Evolutionary conservation across 306 rosid genomes (phyloP).

Genomic region (Arachis stenosperma): DNA sequence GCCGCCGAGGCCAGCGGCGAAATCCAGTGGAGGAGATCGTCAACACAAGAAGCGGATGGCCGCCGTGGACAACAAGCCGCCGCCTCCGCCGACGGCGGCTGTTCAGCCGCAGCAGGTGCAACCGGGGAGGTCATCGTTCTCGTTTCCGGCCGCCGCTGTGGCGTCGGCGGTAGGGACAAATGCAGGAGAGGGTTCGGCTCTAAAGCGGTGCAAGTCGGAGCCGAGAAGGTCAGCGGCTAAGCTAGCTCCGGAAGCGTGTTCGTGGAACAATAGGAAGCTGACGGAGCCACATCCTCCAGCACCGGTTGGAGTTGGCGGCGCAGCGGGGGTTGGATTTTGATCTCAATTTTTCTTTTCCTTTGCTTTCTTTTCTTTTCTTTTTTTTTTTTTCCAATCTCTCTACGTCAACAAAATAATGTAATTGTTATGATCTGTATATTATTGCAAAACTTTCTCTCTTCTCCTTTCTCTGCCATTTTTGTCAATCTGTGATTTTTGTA

Average conservation of each 20-base stretch:
- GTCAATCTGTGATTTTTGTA: not conserved
- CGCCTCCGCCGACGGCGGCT: not conserved
- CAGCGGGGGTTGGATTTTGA: conserved; percentile 85
- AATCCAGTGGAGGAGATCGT: conserved; percentile 13
- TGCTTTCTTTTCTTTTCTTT: conserved; percentile 14
- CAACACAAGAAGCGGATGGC: not conserved
- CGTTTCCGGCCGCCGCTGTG: conserved; percentile 49
- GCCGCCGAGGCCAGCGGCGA: conserved; percentile 61
- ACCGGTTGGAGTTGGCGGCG: conserved; percentile 76
- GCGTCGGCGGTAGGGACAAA: conserved; percentile 52
- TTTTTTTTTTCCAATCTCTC: not conserved
- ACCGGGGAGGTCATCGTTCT: conserved; percentile 81
- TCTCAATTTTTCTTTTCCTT: conserved; percentile 13
- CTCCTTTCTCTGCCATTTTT: not conserved
- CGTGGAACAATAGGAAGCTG: conserved; percentile 66
- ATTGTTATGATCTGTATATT: conserved; percentile 12
- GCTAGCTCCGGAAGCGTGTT: conserved; percentile 75
- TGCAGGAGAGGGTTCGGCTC: conserved; percentile 77
- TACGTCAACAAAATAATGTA: not conserved
- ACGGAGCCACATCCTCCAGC: conserved; percentile 51
- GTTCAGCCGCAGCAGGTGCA: conserved; percentile 43
- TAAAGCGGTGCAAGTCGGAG: conserved; percentile 95
- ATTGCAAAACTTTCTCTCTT: not conserved
- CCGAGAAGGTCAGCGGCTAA: conserved; percentile 76
- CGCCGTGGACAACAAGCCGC: conserved; percentile 21